Percentiles rank a stretch among this genome's conserved stretches.
These are phyloP conservation scores for Obelidium mucronatum DNA, from an alignment of 192 early-diverging fungal genomes.

Conservation along the genomic window DNA sequence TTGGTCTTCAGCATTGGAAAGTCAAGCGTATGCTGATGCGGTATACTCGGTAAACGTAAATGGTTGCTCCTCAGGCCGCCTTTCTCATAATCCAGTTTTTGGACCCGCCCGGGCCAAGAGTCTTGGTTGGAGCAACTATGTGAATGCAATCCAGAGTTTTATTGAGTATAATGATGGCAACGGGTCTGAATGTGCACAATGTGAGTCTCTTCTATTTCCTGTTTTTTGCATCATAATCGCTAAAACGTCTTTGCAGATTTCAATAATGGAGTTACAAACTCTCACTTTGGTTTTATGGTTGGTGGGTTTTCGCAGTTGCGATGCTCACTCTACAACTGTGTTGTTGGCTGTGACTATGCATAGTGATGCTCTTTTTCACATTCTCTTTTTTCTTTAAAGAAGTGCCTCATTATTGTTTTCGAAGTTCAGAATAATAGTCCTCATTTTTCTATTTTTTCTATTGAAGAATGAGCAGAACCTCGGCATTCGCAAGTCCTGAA, in stretches of 20 bases:
- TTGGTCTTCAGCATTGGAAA: neutral
- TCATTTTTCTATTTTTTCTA: no score
- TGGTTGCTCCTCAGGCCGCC: neutral
- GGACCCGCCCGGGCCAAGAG: neutral
- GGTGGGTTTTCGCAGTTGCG: neutral
- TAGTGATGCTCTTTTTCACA: no score
- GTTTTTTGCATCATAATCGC: no score
- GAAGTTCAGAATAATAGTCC: no score
- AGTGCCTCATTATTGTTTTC: no score
- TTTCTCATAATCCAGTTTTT: constrained; percentile 17
- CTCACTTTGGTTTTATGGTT: constrained; percentile 26
- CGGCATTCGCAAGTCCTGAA: no score
- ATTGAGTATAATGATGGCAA: constrained; percentile 5
- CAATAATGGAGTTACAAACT: neutral
- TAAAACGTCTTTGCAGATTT: no score
- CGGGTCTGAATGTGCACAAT: constrained; percentile 21
- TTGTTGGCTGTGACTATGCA: constrained; percentile 27
- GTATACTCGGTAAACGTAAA: neutral
- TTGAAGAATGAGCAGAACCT: no score
- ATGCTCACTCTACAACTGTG: constrained; percentile 1
- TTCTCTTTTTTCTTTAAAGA: no score
- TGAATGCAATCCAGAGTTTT: constrained; percentile 7
- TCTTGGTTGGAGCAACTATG: constrained; percentile 23
- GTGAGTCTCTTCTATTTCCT: no score
- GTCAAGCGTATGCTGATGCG: constrained; percentile 15